Evolutionary conservation across 148 eudicot genomes (phyloP), one percentile per base, ranked within the genome.

Genomic region (Camellia lanceoleosa): DNA sequence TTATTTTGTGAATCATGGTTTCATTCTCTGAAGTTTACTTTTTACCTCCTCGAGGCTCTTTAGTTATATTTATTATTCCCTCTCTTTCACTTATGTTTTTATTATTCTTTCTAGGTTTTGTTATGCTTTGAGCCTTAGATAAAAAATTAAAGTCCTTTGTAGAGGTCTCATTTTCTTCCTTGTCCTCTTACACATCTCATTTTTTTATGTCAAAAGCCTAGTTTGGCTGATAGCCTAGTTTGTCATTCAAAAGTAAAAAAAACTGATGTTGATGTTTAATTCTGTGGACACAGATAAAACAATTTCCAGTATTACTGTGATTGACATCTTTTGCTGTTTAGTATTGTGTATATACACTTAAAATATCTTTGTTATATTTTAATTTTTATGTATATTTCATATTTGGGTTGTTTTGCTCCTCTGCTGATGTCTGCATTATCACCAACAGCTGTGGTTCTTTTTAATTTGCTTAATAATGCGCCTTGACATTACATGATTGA

Each of bases 401-500:
- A 42, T 30, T 18, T 30, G 49, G 69, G 14, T 68, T 6, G 9
- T 68, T 67, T 43, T 66, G 74, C 38, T 47, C 10, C 71, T 38
- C 70, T 76, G 18, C 61, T 19, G 61, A 20, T 72, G 19, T 70
- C 47, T 30, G 44, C 49, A 38, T 18, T 30, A 4, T 52, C 15
- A 54, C 43, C 64, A 67, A 52, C 56, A 69, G 19, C 2, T 20
- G n/a, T 68, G 54, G 62, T 38, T 65, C 14, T 51, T 77, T 65
- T 49, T 67, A 41, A 18, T 68, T 15, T 68, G 30, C 73, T 68
- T 61, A 43, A 44, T 19, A 54, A 44, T 51, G n/a, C 13, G 54
- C 43, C 54, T 68, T 80, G 71, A 58, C 68, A 49, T 62, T 79
- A 71, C 19, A 67, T 67, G 51, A 63, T 38, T 82, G 71, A 80